These are phyloP conservation scores for Peltaster fructicola DNA, from an alignment of 2,329 filamentous ascomycete species.

Conservation along the genomic window DNA sequence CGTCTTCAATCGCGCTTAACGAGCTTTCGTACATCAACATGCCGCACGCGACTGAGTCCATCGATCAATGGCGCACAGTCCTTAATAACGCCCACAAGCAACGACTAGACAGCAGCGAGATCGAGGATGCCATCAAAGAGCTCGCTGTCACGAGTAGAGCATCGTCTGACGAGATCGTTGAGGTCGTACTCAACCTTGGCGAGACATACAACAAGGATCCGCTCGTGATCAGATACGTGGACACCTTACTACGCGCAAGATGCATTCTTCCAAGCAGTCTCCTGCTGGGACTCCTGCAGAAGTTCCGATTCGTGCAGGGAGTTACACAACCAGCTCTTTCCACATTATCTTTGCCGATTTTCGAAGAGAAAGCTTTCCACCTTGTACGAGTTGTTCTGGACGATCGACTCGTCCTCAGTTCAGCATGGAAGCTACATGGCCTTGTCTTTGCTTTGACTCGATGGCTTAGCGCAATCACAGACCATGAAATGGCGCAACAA, in stretches of 20 bases:
- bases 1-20: too few relatives aligned
- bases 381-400: slow-evolving; percentile 13
- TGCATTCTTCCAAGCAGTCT: slow-evolving; percentile 13
- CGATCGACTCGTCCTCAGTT: slow-evolving; percentile 7
- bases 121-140: slow-evolving; percentile 8
- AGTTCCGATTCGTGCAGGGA: slow-evolving; percentile 8
- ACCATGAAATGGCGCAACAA: slow-evolving; percentile 15
- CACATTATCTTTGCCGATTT: slow-evolving; percentile 8
- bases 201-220: slow-evolving; percentile 12
- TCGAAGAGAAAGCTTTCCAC: slow-evolving; percentile 17
- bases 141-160: slow-evolving; percentile 5
- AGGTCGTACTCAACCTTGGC: slow-evolving; percentile 8
- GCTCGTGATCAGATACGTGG: slow-evolving; percentile 13
- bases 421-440: slow-evolving; percentile 6
- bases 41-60: slow-evolving; percentile 1
- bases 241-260: slow-evolving; percentile 9
- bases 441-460: slow-evolving; percentile 11
- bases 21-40: slow-evolving; percentile 3
- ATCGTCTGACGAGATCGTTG: slow-evolving; percentile 8
- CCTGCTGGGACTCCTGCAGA: slow-evolving; percentile 13
- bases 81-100: slow-evolving; percentile 4
- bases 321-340: slow-evolving; percentile 1
- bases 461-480: slow-evolving; percentile 15
- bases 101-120: slow-evolving; percentile 3
- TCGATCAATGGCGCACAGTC: slow-evolving; percentile 3